Evolutionary conservation across 2,329 filamentous ascomycete genomes (phyloP).

Genomic region (Raffaelea arxii): DNA sequence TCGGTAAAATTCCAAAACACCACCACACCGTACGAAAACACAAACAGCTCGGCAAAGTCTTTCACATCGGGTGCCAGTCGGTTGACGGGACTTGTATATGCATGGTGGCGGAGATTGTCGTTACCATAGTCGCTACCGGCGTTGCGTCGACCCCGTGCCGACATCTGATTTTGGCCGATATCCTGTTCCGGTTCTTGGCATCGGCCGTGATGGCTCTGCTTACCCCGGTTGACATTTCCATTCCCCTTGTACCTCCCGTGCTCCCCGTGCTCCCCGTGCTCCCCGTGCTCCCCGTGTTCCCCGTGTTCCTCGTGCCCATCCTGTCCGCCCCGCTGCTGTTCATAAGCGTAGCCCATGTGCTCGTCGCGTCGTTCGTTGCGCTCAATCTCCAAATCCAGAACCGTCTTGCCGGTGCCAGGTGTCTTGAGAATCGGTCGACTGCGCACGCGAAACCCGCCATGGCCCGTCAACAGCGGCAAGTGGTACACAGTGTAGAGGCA

Average conservation of each 20-base stretch:
- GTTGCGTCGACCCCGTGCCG: not conserved
- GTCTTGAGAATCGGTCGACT: constrained; percentile 89
- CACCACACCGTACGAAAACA: constrained; percentile 93
- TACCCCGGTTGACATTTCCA: too few species aligned
- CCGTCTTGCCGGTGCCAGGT: constrained; percentile 77
- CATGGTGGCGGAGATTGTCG: not conserved
- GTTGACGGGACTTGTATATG: constrained; percentile 29
- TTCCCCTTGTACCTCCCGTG: too few species aligned
- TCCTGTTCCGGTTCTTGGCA: not conserved
- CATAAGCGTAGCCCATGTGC: constrained; percentile 82
- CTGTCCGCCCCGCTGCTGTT: too few species aligned
- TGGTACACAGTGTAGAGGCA: constrained; percentile 96
- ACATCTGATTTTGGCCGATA: not conserved
- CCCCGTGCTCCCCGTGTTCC: not conserved
- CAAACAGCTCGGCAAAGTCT: constrained; percentile 87
- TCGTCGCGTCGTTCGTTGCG: constrained; percentile 82
- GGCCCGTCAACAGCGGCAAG: constrained; percentile 74
- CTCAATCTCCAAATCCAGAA: constrained; percentile 93
- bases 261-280: too few species aligned
- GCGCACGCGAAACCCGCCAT: constrained; percentile 76
- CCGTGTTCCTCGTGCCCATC: constrained; percentile 25
- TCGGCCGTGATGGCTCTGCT: not conserved
- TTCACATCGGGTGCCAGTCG: constrained; percentile 62
- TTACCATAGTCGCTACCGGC: constrained; percentile 7
- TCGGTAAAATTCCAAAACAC: constrained; percentile 99